Evolutionary conservation across 2,329 filamentous ascomycete species (phyloP).

Genomic region (Trichocomaceae sp.): DNA sequence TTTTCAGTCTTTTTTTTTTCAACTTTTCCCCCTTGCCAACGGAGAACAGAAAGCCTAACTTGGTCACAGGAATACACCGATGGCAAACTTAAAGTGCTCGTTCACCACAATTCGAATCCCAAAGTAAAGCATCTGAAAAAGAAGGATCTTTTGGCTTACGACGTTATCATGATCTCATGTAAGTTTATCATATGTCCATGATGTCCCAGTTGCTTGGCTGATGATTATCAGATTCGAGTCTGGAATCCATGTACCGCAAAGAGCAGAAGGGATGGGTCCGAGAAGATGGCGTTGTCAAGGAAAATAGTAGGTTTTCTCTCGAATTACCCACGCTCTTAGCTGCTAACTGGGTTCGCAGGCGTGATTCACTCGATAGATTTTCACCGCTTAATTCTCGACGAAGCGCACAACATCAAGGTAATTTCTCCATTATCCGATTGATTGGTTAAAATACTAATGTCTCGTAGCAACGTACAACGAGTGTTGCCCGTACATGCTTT

Average conservation of each 20-base stretch:
- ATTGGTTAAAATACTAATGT: slow-evolving; percentile 4
- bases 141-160: slow-evolving; percentile 70
- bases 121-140: slow-evolving; percentile 71
- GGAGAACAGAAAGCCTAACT: slow-evolving; percentile 3
- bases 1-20: slow-evolving; percentile 1
- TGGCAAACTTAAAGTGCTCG: slow-evolving; percentile 79
- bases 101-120: slow-evolving; percentile 80
- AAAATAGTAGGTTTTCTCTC: slow-evolving; percentile 47
- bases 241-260: slow-evolving; percentile 89
- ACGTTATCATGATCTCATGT: slow-evolving; percentile 98
- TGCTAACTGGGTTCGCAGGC: slow-evolving; percentile 39
- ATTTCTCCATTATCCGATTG: slow-evolving; percentile 3
- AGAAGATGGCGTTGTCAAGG: slow-evolving; percentile 72
- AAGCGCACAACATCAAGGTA: slow-evolving; percentile 89
- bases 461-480: slow-evolving; percentile 59
- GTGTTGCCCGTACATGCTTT: slow-evolving; percentile 92
- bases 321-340: neutral
- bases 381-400: slow-evolving; percentile 87
- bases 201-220: neutral
- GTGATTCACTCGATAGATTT: slow-evolving; percentile 79
- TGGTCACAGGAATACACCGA: slow-evolving; percentile 60
- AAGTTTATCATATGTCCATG: slow-evolving; percentile 44
- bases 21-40: too few species aligned
- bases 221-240: slow-evolving; percentile 44
- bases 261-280: slow-evolving; percentile 85